phyloP scores from a whole-genome alignment of 2,329 filamentous ascomycete genomes.

The Curvularia hawaiiensis region DNA sequence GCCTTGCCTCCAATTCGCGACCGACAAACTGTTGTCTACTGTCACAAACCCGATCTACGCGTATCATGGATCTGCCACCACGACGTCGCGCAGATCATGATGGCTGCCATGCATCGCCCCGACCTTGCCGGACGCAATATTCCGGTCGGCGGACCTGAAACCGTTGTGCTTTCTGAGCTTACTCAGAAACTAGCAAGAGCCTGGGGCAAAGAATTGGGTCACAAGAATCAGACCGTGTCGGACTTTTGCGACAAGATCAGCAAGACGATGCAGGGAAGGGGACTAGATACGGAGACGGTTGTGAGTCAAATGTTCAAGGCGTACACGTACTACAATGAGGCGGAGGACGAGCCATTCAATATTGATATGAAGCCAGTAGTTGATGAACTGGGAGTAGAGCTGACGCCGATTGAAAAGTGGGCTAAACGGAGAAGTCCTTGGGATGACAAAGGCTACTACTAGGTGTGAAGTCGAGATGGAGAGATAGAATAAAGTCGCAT shows the following conservation, averaged over 20 bases:
- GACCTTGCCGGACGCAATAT: constrained; percentile 46
- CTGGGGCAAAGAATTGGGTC: constrained; percentile 40
- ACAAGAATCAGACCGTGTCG: constrained; percentile 41
- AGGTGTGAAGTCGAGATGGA: neutral
- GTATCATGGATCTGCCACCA: constrained; percentile 51
- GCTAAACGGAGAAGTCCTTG: constrained; percentile 33
- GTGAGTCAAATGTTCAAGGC: constrained; percentile 50
- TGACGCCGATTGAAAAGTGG: constrained; percentile 48
- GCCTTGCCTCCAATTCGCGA: constrained; percentile 45
- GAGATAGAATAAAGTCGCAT: neutral
- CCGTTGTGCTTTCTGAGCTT: constrained; percentile 41
- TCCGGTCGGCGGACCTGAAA: constrained; percentile 45
- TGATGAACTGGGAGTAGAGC: constrained; percentile 37
- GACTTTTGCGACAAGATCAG: constrained; percentile 38
- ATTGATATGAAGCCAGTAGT: constrained; percentile 46
- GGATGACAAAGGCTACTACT: constrained; percentile 25
- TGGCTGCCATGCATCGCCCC: constrained; percentile 40
- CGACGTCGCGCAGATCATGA: constrained; percentile 49
- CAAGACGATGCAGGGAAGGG: constrained; percentile 42
- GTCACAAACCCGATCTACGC: constrained; percentile 46
- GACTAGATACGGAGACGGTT: constrained; percentile 45
- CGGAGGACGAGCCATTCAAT: constrained; percentile 46
- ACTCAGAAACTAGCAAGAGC: constrained; percentile 41
- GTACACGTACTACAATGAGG: constrained; percentile 51
- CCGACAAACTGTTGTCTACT: constrained; percentile 46